Evolutionary conservation across 805 yeast species (phyloP), one percentile per base, ranked within the genome.

Genomic region (Pichia phayaonensis): DNA sequence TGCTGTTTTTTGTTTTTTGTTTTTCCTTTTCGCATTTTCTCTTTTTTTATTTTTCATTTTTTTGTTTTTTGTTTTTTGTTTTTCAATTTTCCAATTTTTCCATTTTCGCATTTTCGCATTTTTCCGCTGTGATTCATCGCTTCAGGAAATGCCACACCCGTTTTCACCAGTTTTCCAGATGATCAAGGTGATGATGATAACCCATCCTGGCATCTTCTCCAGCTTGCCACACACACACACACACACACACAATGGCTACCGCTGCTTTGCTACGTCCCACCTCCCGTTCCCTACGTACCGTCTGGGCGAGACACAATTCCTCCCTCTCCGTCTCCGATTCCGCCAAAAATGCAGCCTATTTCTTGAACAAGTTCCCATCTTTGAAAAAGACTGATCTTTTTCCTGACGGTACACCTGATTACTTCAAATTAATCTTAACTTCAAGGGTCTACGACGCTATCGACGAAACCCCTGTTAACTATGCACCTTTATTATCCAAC

Each of bases 401-500:
- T 22, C 65, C 75, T 4, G 75, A 77, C 51, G 85, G 94, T 6
- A 73, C 81, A 15, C 97, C 98, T n/a, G 97, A 94, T 71, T 94
- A 94, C 63, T 81, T 94, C 56, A 86, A 95, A 63, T 72, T 94
- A 69, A 90, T 92, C 46, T 72, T 94, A 48, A 88, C 97, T 1
- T 86, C 97, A 2, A 74, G 96, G 52, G 98, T 94, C 2, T 95
- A 95, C 67, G 99, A 95, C 61, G 97, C 89, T 12, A 84, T 94
- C 40, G 83, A 86, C 43, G 98, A 94, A 56, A 82, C 97, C 0
- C 97, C 98, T 6, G 72, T 90, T 40, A 77, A 87, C 1, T 72
- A 74, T 38, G 98, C 96, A 0, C 77, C 80, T 12, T 81, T 84
- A 26, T 72, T 94, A 44, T 83, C 94, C 1, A 83, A 81, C 45